Conservation (phyloP, 2,329 filamentous ascomycete species). For the Sclerotinia sclerotiorum region DNA sequence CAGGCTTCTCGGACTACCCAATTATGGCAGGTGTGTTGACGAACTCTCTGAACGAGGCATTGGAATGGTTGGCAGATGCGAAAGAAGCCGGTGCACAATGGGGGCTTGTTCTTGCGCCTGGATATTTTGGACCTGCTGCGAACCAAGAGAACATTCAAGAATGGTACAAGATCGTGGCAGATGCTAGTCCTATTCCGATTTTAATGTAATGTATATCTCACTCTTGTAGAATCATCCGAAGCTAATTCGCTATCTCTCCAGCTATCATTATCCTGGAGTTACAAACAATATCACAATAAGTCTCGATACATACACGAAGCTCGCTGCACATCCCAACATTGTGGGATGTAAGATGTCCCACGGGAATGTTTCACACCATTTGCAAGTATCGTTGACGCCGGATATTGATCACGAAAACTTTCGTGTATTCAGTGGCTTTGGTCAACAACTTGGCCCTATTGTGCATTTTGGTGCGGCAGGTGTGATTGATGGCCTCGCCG, state of each 20-base stretch:
- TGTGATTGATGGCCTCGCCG: constrained; percentile 65
- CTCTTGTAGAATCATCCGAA: neutral
- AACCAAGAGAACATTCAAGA: constrained; percentile 56
- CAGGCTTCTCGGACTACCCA: constrained; percentile 56
- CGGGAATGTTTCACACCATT: constrained; percentile 60
- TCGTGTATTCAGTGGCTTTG: constrained; percentile 53
- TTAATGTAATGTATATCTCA: constrained; percentile 50
- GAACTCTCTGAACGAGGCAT: constrained; percentile 55
- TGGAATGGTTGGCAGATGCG: constrained; percentile 50
- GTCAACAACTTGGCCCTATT: constrained; percentile 17
- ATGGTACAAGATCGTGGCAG: constrained; percentile 60
- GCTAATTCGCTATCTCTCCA: constrained; percentile 28
- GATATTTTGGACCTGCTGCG: constrained; percentile 48
- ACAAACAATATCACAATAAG: constrained; percentile 61
- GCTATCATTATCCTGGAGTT: constrained; percentile 59
- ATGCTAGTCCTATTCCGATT: constrained; percentile 59
- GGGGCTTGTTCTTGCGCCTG: constrained; percentile 61
- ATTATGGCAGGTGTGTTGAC: constrained; percentile 57
- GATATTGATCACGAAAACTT: constrained; percentile 58
- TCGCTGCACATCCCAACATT: constrained; percentile 62
- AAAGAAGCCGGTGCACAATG: constrained; percentile 60
- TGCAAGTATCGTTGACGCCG: constrained; percentile 58
- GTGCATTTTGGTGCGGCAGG: constrained; percentile 16
- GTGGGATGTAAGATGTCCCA: constrained; percentile 68
- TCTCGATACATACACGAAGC: constrained; percentile 54